phyloP scores from a whole-genome alignment of 257 asterid genomes.

The Solanum corneliomulleri region DNA sequence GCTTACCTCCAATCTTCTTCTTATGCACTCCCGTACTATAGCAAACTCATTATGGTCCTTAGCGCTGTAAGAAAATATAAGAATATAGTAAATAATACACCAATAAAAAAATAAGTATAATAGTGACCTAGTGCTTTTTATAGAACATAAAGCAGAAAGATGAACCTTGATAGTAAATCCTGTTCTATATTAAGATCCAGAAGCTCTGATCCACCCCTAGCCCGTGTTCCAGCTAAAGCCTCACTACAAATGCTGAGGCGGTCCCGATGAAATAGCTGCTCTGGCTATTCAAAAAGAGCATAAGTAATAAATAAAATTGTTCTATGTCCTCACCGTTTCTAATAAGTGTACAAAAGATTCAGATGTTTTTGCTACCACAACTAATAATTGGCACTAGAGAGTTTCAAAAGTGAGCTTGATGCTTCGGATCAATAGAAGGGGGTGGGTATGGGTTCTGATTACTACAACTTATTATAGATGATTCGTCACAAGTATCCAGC shows the following conservation, averaged over 20 bases:
- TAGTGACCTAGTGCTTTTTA: not conserved
- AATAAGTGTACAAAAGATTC: not conserved
- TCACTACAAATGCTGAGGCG: conserved; percentile 65
- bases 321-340: not conserved
- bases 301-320: not conserved
- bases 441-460: not conserved
- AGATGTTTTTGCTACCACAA: not conserved
- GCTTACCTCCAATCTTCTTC: conserved; percentile 74
- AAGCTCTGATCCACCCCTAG: conserved; percentile 70
- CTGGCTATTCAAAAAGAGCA: conserved; percentile 50
- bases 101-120: not conserved
- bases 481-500: not conserved
- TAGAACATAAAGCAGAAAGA: not conserved
- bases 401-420: not conserved
- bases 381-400: not conserved
- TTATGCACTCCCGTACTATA: conserved; percentile 77
- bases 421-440: not conserved
- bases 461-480: not conserved
- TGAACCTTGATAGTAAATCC: conserved; percentile 85
- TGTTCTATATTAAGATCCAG: conserved; percentile 72
- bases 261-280: conserved; percentile 75
- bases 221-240: conserved; percentile 95
- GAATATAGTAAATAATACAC: not conserved
- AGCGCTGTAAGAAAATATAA: conserved; percentile 29
- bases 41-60: conserved; percentile 90